These are phyloP conservation scores for Brassica nigra DNA, from an alignment of 345 rosid species.

Conservation along the genomic window DNA sequence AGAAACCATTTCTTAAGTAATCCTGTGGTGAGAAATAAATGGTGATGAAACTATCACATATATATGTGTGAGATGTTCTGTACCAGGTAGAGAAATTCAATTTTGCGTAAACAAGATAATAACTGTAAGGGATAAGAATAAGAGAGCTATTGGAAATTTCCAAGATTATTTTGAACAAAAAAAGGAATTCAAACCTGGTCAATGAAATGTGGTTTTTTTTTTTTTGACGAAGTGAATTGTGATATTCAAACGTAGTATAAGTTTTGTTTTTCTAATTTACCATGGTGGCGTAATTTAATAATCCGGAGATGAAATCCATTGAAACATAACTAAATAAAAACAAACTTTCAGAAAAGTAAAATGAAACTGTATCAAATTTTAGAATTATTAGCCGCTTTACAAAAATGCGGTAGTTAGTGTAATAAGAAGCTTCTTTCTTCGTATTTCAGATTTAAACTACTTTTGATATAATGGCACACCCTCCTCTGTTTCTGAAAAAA, in stretches of 20 bases:
- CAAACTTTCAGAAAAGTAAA: too few relatives aligned
- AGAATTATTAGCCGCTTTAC: too few relatives aligned
- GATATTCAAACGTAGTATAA: background rate
- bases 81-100: background rate
- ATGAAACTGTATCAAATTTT: too few relatives aligned
- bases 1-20: constrained; percentile 11
- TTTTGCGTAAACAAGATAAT: background rate
- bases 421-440: too few relatives aligned
- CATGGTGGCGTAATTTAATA: background rate
- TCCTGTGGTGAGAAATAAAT: background rate
- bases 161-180: background rate
- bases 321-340: background rate
- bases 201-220: background rate
- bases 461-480: too few relatives aligned
- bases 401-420: too few relatives aligned
- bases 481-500: too few relatives aligned
- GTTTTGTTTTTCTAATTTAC: background rate
- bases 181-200: background rate
- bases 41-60: background rate
- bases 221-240: background rate
- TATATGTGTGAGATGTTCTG: background rate
- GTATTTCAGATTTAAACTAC: too few relatives aligned
- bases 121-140: background rate
- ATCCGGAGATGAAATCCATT: background rate
- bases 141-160: background rate